Evolutionary conservation across 768 basidiomycete species (phyloP), one percentile per base, ranked within the genome.

Genomic region (Sistotremastrum niveocremeum): DNA sequence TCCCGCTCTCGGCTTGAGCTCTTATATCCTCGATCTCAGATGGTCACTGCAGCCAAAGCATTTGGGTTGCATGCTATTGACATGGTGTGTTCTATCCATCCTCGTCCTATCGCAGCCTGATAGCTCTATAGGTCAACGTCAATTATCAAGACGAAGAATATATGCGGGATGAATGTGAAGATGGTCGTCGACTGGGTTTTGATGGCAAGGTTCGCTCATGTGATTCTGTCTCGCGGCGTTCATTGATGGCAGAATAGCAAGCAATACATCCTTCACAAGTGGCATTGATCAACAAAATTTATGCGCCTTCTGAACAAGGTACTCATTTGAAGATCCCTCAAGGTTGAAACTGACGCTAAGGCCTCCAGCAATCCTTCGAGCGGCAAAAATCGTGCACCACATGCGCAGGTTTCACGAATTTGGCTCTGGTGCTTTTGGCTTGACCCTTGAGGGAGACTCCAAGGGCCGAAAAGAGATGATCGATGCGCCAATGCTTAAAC

Each of bases 201-300:
- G 83, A 80, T n/a, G 93, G 90, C 39, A 95, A 95, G 74, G 89
- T 78, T 41, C 12, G 20, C 20, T 20, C 20, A 20, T 20, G 20
- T 20, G 20, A 20, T 20, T 20, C 20, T 20, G 20, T 20, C 20
- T 20, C 20, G 5, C 42, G 6, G 3, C 33, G 32, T 6, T n/a
- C 11, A 30, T 37, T 49, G 7, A 20, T 37, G 7, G 11, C 4
- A 9, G 20, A 45, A 12, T 59, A 90, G 87, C 93, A 97, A 90
- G 88, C 84, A 2, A 93, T 97, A 37, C 93, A 97, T 60, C 93
- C 93, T 0, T 65, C 66, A 29, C 93, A 97, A 61, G 75, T 94
- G 4, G 71, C 73, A 34, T 68, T 73, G 5, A 85, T 93, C 29
- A 84, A 93, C 49, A 63, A 71, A 5, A 79, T 81, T 1, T 97